Base-by-base conservation (phyloP, 2,329 filamentous ascomycete species). In the Talaromyces piceae region DNA sequence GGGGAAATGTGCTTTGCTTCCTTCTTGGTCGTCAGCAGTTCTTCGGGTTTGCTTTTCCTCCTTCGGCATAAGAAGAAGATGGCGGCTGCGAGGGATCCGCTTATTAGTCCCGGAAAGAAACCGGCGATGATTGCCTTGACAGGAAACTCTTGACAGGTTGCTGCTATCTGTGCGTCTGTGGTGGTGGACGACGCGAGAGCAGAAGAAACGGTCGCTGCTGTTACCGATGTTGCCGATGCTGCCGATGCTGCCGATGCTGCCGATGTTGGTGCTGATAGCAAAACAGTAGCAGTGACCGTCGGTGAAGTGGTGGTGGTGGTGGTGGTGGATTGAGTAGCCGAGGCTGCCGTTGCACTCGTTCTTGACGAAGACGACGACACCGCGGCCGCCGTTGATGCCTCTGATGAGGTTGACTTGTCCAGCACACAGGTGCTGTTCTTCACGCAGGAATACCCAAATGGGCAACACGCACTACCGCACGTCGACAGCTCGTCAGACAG, bases 1-100 rank as follows among this genome's bases (percentile, higher is more conserved):
- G 63, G 64, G 31, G 67, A 66, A 23, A 54, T 45, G 52, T 7
- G 41, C 27, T 31, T n/a, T 6, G 25, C 30, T 13, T 43, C 31
- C 23, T 48, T 27, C 16, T 45, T 16, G 23, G 50, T 3, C 28
- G 47, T 25, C 60, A n/a, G n/a, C n/a, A n/a, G n/a, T n/a, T 59
- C 47, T 57, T 53, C 4, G 53, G 54, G 31, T 28, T 58, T 54
- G 23, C 58, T 56, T 47, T 64, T 63, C 45, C n/a, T n/a, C n/a
- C 70, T 63, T 49, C 71, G 57, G 56, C 65, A 71, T 50, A 67
- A 63, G 31, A 67, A 58, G 50, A 83, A 63, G 66, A 75, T 57
- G 76, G 81, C 30, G 79, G 79, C 61, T 69, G 74, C 30, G 73
- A 84, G 44, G 67, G 67, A 65, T 5, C 73, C 73, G 25, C 68